phyloP scores from a whole-genome alignment of 208 protist species.

The Crithidia fasciculata region DNA sequence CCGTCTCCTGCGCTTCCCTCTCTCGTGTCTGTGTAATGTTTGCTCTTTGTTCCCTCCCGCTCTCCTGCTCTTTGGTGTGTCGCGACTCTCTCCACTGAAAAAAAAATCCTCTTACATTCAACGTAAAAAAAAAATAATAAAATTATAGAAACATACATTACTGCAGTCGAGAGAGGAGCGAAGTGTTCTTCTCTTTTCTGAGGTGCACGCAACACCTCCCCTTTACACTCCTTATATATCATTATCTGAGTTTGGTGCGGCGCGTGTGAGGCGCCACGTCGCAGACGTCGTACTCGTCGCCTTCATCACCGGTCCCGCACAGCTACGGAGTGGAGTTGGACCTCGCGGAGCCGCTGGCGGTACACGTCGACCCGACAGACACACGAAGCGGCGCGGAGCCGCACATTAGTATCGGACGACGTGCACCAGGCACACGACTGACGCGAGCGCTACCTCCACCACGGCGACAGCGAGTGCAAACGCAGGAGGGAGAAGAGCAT shows the following conservation, averaged over 20 bases:
- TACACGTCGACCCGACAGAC: too few relatives aligned
- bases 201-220: too few relatives aligned
- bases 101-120: too few relatives aligned
- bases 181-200: background rate
- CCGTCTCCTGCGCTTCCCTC: too few relatives aligned
- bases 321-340: constrained; percentile 14
- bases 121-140: background rate
- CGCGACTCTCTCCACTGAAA: background rate
- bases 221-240: background rate
- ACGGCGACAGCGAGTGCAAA: too few relatives aligned
- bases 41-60: too few relatives aligned
- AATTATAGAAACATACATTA: background rate
- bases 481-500: too few relatives aligned
- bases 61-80: background rate
- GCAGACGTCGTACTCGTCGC: background rate
- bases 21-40: too few relatives aligned
- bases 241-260: background rate
- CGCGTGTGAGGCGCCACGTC: constrained; percentile 3
- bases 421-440: too few relatives aligned
- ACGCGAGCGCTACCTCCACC: too few relatives aligned
- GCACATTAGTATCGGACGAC: too few relatives aligned
- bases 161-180: background rate
- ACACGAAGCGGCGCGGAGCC: too few relatives aligned
- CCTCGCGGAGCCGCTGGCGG: background rate
- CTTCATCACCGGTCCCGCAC: background rate